Base-by-base conservation (phyloP, 305 asterid species). In the Rubia occidens region DNA sequence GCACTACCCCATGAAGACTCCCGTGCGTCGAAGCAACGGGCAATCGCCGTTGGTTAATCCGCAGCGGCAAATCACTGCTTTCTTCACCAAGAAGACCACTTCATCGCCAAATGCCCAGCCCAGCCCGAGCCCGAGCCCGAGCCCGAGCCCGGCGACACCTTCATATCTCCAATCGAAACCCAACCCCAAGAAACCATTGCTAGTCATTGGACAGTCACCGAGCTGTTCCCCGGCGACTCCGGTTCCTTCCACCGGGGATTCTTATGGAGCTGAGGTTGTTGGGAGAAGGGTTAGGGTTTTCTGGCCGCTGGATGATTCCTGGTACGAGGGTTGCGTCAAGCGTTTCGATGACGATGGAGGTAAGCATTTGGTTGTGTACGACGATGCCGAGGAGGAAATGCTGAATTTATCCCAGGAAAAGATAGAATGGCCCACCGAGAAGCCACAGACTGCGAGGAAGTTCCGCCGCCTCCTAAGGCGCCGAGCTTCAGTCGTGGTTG, bases 11-110 rank as follows among this genome's bases (percentile, higher is more conserved):
- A 86, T 86, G 94, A 83, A 83, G 29, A 59, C 96, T 72, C 84
- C 68, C 88, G 87, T 35, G 86, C 83, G 45, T 2, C 85, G 59
- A 51, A 87, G 83, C 83, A 94, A 91, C 72, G 99, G 99, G 49
- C 85, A 96, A 42, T 94, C 99, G 37, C 96, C 99, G 26, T 72
- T 87, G 54, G 96, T 94, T 60, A 90, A 87, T 82, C 95, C 80
- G 63, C 96, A 89, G 85, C 80, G 89, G 42, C 95, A 89, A 70
- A 94, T 94, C 74, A 94, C 99, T 13, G 71, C 89, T 35, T 90
- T 91, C 81, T 89, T 89, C 81, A 24, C 84, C 70, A 88, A 83
- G 81, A 72, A 55, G 69, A 60, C 85, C 13, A 78, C 87, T 20
- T 69, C 86, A 3, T 37, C 63, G 17, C 80, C 82, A 8, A 73